These are phyloP conservation scores for Malassezia sp. DNA, from an alignment of 1,284 basidiomycete genomes.

Conservation along the genomic window DNA sequence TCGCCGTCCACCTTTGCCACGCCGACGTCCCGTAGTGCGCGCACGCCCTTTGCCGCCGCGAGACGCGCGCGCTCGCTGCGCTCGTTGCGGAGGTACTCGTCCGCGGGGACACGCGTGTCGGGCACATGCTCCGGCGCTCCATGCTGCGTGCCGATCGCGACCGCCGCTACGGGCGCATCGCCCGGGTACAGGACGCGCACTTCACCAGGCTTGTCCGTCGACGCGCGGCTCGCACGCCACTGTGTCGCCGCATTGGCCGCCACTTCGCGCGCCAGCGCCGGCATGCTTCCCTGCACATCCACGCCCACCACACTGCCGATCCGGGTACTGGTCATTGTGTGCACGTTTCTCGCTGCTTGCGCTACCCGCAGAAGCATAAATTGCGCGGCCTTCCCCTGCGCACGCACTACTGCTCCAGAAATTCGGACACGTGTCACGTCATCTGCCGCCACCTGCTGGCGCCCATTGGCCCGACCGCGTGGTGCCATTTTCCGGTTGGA, in stretches of 20 bases:
- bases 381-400: too few relatives aligned
- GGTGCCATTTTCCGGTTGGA: too few relatives aligned
- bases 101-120: constrained; percentile 27
- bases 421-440: too few relatives aligned
- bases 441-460: too few relatives aligned
- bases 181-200: constrained; percentile 37
- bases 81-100: constrained; percentile 38
- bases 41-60: constrained; percentile 40
- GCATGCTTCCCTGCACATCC: background rate
- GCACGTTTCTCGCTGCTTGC: too few relatives aligned
- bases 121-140: constrained; percentile 34
- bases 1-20: constrained; percentile 21
- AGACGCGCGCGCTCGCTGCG: constrained; percentile 34
- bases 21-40: constrained; percentile 36
- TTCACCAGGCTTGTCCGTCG: constrained; percentile 31
- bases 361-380: too few relatives aligned
- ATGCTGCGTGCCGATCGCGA: constrained; percentile 35
- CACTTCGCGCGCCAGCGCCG: constrained; percentile 7
- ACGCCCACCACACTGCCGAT: constrained; percentile 14
- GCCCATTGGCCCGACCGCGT: too few relatives aligned
- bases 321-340: background rate
- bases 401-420: too few relatives aligned
- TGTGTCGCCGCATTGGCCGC: constrained; percentile 23
- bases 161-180: constrained; percentile 29
- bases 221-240: constrained; percentile 37